Evolutionary conservation across 306 rosid species (phyloP), one percentile per base, ranked within the genome.

Genomic region (Biancaea sappan): DNA sequence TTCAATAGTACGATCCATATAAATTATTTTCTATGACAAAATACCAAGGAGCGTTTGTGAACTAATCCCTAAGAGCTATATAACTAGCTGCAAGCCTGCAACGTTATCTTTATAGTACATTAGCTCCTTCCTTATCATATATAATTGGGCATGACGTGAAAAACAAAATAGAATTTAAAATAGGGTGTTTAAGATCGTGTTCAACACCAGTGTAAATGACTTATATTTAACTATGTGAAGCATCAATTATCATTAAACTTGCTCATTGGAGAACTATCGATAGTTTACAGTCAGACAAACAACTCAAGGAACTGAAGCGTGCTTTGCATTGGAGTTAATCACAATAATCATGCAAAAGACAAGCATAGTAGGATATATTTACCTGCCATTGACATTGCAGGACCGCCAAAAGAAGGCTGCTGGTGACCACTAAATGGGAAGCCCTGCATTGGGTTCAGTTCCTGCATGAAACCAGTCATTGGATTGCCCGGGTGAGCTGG

Each of bases 341-440:
- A 22, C 24, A 52, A 53, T 22, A 16, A 26, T n/a, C 29, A 5
- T 25, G 4, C 34, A 62, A 26, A 25, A 35, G 46, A 59, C 13
- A 61, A 66, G 61, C 56, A 75, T 41, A 25, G 15, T 28, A 2
- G 13, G 41, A 2, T 29, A 61, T n/a, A n/a, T 66, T 74, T 86
- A 94, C 99, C 99, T 78, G 90, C 90, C 13, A 75, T 72, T 32
- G 83, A 82, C 80, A 88, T 79, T 80, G 92, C 94, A 53, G 82
- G 88, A 57, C 91, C 87, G 41, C 89, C 89, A 66, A 87, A 86
- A 74, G 62, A 71, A 44, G 91, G 86, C 43, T 81, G 88, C 83
- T 79, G 94, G 65, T 83, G 88, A 77, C 90, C 86, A 56, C 21
- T 65, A 77, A 84, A 85, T 67, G 91, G 94, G 76, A 90, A 84